Evolutionary conservation across 1,139 yeast genomes (phyloP), one percentile per base, ranked within the genome.

Genomic region (Yamadazyma aaseri): DNA sequence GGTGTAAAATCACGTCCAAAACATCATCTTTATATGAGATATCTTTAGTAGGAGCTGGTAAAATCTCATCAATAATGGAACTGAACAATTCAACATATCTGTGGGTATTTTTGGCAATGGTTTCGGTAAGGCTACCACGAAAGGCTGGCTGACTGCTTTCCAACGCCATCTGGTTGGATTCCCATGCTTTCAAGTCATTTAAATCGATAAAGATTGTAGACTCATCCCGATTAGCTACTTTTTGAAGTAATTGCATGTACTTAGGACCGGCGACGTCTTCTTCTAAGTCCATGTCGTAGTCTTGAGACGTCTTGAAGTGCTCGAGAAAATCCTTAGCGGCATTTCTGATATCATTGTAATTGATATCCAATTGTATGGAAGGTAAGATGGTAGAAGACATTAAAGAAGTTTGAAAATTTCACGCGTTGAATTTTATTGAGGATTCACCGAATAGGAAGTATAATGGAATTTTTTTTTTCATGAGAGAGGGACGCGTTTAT

Each of bases 1-100:
- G 97, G 52, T 86, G 90, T 46, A 90, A 71, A 40, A 94, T 87
- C 39, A 92, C 95, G 55, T 94, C 98, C 49, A 94, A 66, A 8
- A 92, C 97, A 48, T 87, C 96, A 55, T 89, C 97, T 48, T 81
- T 80, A 58, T 85, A 86, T 31, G 81, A 67, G 34, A 90, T 70
- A 45, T 86, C 92, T 36, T 70, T 72, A 3, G 94, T 81, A 15
- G 97, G 87, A 40, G 71, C 71, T 0, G 98, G 98, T 79, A 92
- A 76, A 38, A 86, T 61, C 36, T 78, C 81, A 60, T 94, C 98
- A 31, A 86, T 76, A 7, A 80, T 82, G 36, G 87, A 74, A 54
- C 92, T 85, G 23, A 92, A 56, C 16, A 40, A 38, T 49, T 90
- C 97, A 23, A 80, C 61, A 50, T 82, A 92, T 49, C 87, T 85